Evolutionary conservation across 2,329 filamentous ascomycete genomes (phyloP).

Genomic region (Ophiostoma triangulosporum): DNA sequence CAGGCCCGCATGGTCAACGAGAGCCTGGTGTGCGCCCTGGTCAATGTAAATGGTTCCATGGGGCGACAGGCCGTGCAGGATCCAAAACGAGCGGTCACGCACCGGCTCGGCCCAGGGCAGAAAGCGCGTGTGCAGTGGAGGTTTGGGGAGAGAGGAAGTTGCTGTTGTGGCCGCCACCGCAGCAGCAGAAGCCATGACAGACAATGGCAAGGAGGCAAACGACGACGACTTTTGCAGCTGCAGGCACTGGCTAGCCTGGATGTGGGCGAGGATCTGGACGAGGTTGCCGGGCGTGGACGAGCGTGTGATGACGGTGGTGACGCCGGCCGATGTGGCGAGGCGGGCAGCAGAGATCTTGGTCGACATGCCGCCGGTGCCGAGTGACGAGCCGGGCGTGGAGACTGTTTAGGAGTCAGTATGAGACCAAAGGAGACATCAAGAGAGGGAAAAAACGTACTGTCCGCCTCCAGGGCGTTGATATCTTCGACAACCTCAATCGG

Average conservation of each 20-base stretch:
- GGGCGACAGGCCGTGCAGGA: conserved; percentile 79
- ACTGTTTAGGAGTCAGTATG: conserved; percentile 35
- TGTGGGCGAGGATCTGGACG: conserved; percentile 67
- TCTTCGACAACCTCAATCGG: conserved; percentile 89
- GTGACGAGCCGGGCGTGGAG: conserved; percentile 71
- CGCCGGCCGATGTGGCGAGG: conserved; percentile 83
- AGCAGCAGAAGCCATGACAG: neutral
- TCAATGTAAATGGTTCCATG: conserved; percentile 92
- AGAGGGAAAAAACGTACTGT: conserved; percentile 37
- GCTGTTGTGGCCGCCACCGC: conserved; percentile 2
- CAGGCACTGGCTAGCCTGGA: conserved; percentile 43
- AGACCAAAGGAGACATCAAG: neutral
- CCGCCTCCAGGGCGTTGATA: conserved; percentile 67
- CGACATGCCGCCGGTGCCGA: conserved; percentile 93
- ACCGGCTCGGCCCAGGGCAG: conserved; percentile 73
- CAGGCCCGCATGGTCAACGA: conserved; percentile 72
- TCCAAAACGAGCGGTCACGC: conserved; percentile 91
- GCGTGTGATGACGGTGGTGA: conserved; percentile 89
- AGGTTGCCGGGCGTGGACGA: conserved; percentile 93
- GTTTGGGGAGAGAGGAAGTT: conserved; percentile 21
- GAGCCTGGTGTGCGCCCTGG: conserved; percentile 67
- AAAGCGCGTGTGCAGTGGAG: conserved; percentile 83
- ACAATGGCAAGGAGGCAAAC: conserved; percentile 2
- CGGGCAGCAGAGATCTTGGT: conserved; percentile 93
- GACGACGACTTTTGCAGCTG: conserved; percentile 14